Conservation (phyloP, 805 yeast genomes). For the Schwanniomyces pseudopolymorphus region DNA sequence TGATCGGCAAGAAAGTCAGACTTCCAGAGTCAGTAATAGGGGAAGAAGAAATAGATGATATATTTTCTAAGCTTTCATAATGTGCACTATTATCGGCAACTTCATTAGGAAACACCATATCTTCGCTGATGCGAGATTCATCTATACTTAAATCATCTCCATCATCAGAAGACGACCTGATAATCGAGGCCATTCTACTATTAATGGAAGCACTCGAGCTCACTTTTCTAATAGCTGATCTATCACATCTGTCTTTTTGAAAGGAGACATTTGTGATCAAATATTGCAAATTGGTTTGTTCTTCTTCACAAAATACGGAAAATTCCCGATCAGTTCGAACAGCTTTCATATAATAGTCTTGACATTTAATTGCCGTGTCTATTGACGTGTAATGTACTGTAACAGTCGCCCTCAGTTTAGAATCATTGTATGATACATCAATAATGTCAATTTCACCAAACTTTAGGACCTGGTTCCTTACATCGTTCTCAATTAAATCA, state of each 20-base stretch:
- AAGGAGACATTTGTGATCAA: conserved; percentile 21
- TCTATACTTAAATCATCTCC: not conserved
- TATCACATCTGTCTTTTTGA: conserved; percentile 40
- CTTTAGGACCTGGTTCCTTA: conserved; percentile 30
- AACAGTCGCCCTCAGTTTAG: conserved; percentile 4
- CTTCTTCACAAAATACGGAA: conserved; percentile 12
- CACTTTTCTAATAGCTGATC: conserved; percentile 15
- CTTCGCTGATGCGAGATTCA: conserved; percentile 2
- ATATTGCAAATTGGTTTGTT: conserved; percentile 10
- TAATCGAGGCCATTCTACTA: conserved; percentile 1
- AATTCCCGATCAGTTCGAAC: conserved; percentile 20
- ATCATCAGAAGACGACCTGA: not conserved
- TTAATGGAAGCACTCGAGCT: conserved; percentile 4
- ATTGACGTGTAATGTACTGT: conserved; percentile 44
- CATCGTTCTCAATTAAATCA: conserved; percentile 4
- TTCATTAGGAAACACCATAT: conserved; percentile 1
- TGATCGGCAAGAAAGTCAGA: conserved; percentile 3
- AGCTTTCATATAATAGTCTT: conserved; percentile 29
- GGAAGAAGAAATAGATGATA: conserved; percentile 5
- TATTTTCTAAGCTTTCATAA: conserved; percentile 1
- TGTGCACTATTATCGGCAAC: conserved; percentile 2
- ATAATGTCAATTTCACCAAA: conserved; percentile 45
- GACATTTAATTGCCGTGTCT: conserved; percentile 45
- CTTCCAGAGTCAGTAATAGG: conserved; percentile 8
- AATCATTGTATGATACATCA: conserved; percentile 13